Evolutionary conservation across 1,284 basidiomycete species (phyloP), one percentile per base, ranked within the genome.

Genomic region (Leccinum pachyderme): DNA sequence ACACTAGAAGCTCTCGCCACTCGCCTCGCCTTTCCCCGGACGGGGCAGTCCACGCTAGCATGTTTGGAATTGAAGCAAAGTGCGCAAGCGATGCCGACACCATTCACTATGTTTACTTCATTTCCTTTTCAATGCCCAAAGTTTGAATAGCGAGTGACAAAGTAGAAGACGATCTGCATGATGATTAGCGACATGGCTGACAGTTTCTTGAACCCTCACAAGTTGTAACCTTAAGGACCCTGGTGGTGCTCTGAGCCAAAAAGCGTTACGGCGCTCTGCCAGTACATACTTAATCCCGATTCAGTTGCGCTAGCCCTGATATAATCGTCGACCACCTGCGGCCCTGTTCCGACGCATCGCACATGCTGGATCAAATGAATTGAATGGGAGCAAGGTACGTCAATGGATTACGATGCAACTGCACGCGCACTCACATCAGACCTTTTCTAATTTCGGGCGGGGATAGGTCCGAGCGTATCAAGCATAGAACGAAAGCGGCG

Each of bases 281-380:
- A 28, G 4, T 35, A 31, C 18, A 12, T 31, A 31, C 31, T 13
- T 37, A 39, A 28, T 54, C 32, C 37, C 49, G 3, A 37, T 47
- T 22, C 28, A 27, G 22, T 31, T 41, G 24, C 31, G 52, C 25
- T 18, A 50, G 6, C 60, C 15, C 35, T 37, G n/a, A n/a, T 61
- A 32, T 5, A 25, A 28, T 48, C 12, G 11, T 22, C 53, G 6
- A 28, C 41, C 53, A 37, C 58, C 46, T 49, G 46, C 9, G 25
- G 28, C 25, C 22, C 22, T 46, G 7, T 28, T 52, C 61, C 58
- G 59, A 63, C 25, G 37, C 18, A 13, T 15, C 58, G 61, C 58
- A 49, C 54, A 9, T 15, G 18, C 35, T 28, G 12, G 25, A 44
- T 25, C 7, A 7, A 28, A 25, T 28, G 15, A 25, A 44, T 25